phyloP scores from a whole-genome alignment of 1,139 yeast species.

The Protomyces arabidopsidicola region DNA sequence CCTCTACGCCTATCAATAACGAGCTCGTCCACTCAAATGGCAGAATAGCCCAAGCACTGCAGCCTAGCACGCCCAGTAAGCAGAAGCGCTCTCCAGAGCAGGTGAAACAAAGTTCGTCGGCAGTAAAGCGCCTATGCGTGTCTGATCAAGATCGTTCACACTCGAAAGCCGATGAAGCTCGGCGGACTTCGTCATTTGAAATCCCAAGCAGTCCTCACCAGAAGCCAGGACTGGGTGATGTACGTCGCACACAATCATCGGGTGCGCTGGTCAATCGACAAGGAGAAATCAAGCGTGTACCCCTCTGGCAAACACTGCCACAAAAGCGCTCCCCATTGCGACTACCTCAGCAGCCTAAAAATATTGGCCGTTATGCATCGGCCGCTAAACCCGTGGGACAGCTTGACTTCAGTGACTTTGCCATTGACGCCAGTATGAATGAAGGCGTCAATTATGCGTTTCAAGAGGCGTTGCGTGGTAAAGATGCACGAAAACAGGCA shows the following conservation, averaged over 20 bases:
- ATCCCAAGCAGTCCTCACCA: neutral
- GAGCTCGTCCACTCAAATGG: too few relatives aligned
- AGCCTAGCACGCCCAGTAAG: neutral
- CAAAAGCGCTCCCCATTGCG: neutral
- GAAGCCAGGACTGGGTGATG: neutral
- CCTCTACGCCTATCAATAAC: neutral
- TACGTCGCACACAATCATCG: neutral
- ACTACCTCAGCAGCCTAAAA: neutral
- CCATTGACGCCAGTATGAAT: constrained; percentile 34
- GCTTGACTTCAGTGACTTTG: constrained; percentile 34
- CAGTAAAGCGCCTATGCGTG: neutral
- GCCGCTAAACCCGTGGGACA: neutral
- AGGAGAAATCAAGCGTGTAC: neutral
- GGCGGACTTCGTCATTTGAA: too few relatives aligned
- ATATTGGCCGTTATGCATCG: neutral
- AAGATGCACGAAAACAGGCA: constrained; percentile 34
- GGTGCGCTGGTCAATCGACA: neutral
- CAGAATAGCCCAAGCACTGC: neutral
- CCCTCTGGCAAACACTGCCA: neutral
- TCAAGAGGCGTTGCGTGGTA: constrained; percentile 36
- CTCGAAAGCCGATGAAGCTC: too few relatives aligned
- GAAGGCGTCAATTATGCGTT: constrained; percentile 35
- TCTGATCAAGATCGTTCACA: too few relatives aligned
- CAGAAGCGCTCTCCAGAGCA: too few relatives aligned
- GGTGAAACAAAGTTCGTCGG: too few relatives aligned